Percentiles rank a stretch among this genome's conserved stretches.
Evolutionary conservation across 441 rosid species (phyloP).

Genomic region (Erysimum pusillum): DNA sequence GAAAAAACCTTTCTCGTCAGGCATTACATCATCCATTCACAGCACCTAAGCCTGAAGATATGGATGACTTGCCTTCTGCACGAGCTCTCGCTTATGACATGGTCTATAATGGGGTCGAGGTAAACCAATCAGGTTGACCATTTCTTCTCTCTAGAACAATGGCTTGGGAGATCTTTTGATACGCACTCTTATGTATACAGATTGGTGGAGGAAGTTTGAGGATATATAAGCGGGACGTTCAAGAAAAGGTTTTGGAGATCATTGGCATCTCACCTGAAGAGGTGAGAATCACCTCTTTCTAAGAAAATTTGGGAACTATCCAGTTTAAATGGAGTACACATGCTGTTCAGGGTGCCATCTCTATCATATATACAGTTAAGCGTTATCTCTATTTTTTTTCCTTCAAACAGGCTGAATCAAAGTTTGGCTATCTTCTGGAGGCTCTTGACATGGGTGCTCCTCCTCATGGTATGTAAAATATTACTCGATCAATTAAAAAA

Average conservation of each 20-base stretch:
- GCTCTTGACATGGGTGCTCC: conserved; percentile 99
- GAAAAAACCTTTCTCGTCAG: conserved; percentile 50
- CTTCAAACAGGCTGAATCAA: conserved; percentile 77
- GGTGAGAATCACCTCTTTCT: conserved; percentile 54
- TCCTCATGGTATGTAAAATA: conserved; percentile 76
- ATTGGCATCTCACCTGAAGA: conserved; percentile 81
- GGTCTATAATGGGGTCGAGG: conserved; percentile 99
- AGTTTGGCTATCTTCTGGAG: conserved; percentile 95
- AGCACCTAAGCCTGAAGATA: conserved; percentile 93
- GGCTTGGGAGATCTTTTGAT: conserved; percentile 27
- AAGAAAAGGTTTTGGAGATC: conserved; percentile 85
- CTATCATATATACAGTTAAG: conserved; percentile 8
- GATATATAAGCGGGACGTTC: conserved; percentile 86
- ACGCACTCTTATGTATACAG: conserved; percentile 50
- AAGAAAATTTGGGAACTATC: background rate
- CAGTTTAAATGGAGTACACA: background rate
- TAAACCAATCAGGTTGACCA: conserved; percentile 44
- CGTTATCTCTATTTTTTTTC: conserved; percentile 11
- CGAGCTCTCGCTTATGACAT: conserved; percentile 96
- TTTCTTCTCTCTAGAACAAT: conserved; percentile 17
- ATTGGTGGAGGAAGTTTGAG: conserved; percentile 99
- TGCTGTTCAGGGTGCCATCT: background rate
- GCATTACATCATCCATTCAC: conserved; percentile 98
- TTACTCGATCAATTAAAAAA: background rate
- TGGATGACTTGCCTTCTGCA: conserved; percentile 84